phyloP scores from a whole-genome alignment of 441 rosid species.

The Melianthus villosus region DNA sequence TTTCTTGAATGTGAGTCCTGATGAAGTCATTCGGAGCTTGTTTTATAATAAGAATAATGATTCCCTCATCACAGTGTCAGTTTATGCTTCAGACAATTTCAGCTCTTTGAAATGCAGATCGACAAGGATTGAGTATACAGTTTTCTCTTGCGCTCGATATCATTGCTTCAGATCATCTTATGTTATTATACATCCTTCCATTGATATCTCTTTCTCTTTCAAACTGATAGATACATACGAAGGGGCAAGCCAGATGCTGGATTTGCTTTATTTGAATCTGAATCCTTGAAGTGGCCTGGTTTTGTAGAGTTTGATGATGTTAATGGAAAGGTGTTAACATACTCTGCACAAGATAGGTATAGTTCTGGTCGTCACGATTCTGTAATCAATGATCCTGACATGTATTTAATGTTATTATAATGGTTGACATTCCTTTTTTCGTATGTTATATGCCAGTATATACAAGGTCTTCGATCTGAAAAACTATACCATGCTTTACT shows the following conservation, averaged over 20 bases:
- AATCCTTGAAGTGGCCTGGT: constrained; percentile 76
- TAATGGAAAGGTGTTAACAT: constrained; percentile 64
- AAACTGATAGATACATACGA: constrained; percentile 41
- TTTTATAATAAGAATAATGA: constrained; percentile 75
- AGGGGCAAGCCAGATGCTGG: constrained; percentile 65
- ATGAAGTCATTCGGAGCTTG: constrained; percentile 69
- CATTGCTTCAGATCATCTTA: constrained; percentile 1
- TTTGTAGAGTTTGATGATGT: constrained; percentile 88
- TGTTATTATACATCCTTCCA: not conserved
- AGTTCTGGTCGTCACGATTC: too few relatives aligned
- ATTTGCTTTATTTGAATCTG: constrained; percentile 70
- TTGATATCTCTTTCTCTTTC: constrained; percentile 1
- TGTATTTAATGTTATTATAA: too few relatives aligned
- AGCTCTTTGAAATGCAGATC: constrained; percentile 81
- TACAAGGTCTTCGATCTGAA: constrained; percentile 66
- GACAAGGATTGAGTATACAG: constrained; percentile 54
- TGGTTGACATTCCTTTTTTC: too few relatives aligned
- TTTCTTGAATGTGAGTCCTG: constrained; percentile 59
- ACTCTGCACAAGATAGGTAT: constrained; percentile 74
- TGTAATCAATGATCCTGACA: too few relatives aligned
- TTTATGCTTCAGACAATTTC: constrained; percentile 69
- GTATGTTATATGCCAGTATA: constrained; percentile 25
- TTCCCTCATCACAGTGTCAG: constrained; percentile 80
- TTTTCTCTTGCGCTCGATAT: not conserved
- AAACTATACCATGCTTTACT: constrained; percentile 48